Percentiles rank a stretch among this genome's conserved stretches.
Conservation (phyloP, 164 flowering plant species). For the Magnolia kwangsiensis region DNA sequence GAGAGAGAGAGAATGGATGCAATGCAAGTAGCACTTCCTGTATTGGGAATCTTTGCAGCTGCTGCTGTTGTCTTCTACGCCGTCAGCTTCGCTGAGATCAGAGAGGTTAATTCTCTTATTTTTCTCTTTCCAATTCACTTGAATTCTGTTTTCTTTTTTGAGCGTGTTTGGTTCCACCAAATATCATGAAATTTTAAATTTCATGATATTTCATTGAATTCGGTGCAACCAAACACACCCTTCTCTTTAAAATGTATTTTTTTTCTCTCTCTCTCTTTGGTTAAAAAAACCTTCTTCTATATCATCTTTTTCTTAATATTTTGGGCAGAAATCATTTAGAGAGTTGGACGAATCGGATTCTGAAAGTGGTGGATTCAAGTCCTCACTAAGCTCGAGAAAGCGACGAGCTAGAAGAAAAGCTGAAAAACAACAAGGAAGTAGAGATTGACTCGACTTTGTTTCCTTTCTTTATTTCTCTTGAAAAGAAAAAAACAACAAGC, state of each 20-base stretch:
- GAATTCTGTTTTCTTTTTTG: not conserved
- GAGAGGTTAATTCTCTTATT: constrained; percentile 42
- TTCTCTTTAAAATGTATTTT: not conserved
- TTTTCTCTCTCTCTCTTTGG: not conserved
- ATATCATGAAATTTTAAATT: not conserved
- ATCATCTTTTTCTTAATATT: not conserved
- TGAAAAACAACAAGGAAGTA: constrained; percentile 23
- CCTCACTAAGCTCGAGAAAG: constrained; percentile 52
- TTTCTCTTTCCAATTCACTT: not conserved
- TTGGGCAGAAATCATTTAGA: constrained; percentile 55
- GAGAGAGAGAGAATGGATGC: constrained; percentile 11
- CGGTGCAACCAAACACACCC: too few relatives aligned
- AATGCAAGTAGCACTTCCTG: constrained; percentile 52
- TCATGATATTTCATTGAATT: too few relatives aligned
- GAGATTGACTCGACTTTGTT: not conserved
- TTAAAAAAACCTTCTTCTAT: not conserved
- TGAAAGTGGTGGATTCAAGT: constrained; percentile 35
- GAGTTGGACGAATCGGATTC: constrained; percentile 47
- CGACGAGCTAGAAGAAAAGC: constrained; percentile 48
- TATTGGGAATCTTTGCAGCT: constrained; percentile 62
- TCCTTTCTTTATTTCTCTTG: not conserved
- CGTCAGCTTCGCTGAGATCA: constrained; percentile 67
- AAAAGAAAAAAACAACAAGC: too few relatives aligned
- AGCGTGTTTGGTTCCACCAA: not conserved
- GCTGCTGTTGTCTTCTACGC: constrained; percentile 73